Conservation (phyloP, 768 basidiomycete species). For the Dentipellis fragilis region DNA sequence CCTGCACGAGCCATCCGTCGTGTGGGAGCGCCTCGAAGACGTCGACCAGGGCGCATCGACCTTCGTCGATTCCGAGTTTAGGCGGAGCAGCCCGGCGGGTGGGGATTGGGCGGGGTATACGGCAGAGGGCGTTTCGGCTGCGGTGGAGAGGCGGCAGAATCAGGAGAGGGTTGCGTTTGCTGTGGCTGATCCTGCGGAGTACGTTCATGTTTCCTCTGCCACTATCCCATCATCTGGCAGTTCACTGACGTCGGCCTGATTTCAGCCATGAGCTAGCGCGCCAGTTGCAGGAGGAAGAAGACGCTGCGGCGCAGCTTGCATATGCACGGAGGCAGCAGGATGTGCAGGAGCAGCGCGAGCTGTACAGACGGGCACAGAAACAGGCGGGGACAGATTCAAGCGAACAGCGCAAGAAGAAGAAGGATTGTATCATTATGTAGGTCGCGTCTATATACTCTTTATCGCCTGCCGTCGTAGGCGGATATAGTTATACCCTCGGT, state of each 20-base stretch:
- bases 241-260: not conserved
- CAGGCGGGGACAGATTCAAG: not conserved
- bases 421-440: constrained; percentile 10
- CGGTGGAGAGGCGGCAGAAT: constrained; percentile 22
- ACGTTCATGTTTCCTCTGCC: constrained; percentile 18
- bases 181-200: constrained; percentile 47
- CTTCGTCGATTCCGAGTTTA: constrained; percentile 71
- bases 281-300: constrained; percentile 76
- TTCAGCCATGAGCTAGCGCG: constrained; percentile 57
- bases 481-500: no score
- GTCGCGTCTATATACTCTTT: not conserved
- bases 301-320: constrained; percentile 29
- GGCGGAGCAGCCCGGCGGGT: constrained; percentile 54
- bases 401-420: not conserved
- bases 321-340: constrained; percentile 22
- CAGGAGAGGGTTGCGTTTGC: constrained; percentile 23
- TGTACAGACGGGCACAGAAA: not conserved
- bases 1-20: constrained; percentile 62
- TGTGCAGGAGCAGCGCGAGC: not conserved
- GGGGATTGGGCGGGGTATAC: constrained; percentile 75
- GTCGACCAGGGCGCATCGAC: constrained; percentile 70
- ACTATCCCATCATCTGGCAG: not conserved
- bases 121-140: constrained; percentile 33
- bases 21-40: constrained; percentile 89
- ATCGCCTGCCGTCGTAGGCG: no score